Evolutionary conservation across 805 yeast genomes (phyloP), one percentile per base, ranked within the genome.

Genomic region (Kluyveromyces wickerhamii): DNA sequence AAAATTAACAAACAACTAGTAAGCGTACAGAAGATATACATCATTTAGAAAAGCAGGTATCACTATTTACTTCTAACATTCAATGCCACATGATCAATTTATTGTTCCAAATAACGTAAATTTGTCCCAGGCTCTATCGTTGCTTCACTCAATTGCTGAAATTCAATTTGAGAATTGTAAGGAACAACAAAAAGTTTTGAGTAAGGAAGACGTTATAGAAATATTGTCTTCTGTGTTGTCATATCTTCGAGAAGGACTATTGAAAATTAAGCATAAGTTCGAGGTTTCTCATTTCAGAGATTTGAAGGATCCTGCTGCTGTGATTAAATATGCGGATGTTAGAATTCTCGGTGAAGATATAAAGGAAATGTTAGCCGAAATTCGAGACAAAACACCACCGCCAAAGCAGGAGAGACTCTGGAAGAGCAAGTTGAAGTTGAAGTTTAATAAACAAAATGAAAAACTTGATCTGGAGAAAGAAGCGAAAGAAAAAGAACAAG

Each of bases 331-430:
- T 8, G 57, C 49, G 18, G 51, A 52, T 32, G 38, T 54, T 12
- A 49, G 52, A 23, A 43, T 56, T n/a, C 35, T 56, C 3, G 56
- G 48, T n/a, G 48, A 47, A 28, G 57, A 54, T 27, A 48, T 56
- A 5, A 52, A 12, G 40, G 53, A 29, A 40, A 43, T n/a, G 40
- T 42, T 11, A 32, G 44, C 26, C 38, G 35, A 26, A 30, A 23
- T 22, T 32, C 34, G 21, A 21, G 38, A 11, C 42, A 39, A 11
- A 17, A 5, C 19, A 4, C 11, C 25, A n/a, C 20, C 32, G 16
- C 41, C 36, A 17, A 32, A 29, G 24, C 39, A 32, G n/a, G 44
- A 40, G n/a, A 29, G 31, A 14, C 34, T 21, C 13, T 27, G 34
- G 24, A 39, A 33, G 15, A 30, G 41, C 16, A 34, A 34, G 27